These are phyloP conservation scores for Balamuthia mandrillaris DNA, from an alignment of 208 protist species.

Conservation along the genomic window DNA sequence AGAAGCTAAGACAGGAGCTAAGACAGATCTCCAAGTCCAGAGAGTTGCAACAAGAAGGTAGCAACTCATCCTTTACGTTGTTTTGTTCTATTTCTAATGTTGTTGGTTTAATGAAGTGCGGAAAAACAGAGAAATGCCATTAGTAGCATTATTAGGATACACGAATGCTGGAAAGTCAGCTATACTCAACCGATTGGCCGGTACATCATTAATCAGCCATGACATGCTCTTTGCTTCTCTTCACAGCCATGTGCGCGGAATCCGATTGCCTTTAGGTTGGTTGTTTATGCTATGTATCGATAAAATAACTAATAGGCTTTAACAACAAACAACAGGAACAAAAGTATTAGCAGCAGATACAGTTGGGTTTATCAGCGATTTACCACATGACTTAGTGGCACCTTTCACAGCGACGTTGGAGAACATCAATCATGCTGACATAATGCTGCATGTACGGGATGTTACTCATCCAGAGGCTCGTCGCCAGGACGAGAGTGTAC, in stretches of 20 bases:
- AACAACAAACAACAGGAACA: background rate
- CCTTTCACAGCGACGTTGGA: background rate
- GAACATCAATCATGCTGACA: background rate
- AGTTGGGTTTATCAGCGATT: background rate
- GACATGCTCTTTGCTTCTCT: background rate
- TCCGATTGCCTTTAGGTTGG: background rate
- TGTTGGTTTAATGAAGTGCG: too few relatives aligned
- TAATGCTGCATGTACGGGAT: constrained; percentile 13
- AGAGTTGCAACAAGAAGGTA: background rate
- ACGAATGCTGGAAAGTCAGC: constrained; percentile 28
- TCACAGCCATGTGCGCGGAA: constrained; percentile 11
- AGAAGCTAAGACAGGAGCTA: constrained; percentile 1
- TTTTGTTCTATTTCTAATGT: too few relatives aligned
- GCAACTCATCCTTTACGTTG: too few relatives aligned
- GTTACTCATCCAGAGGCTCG: too few relatives aligned
- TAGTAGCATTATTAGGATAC: constrained; percentile 7
- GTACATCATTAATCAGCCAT: background rate
- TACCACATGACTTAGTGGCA: background rate
- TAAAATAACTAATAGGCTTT: background rate
- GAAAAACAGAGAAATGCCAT: constrained; percentile 14
- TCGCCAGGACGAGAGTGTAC: too few relatives aligned
- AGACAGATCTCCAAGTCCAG: background rate
- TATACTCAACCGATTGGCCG: background rate
- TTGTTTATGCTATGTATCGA: background rate
- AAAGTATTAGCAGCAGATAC: background rate